phyloP scores from a whole-genome alignment of 352 stramenopile genomes.

The Phytophthora macrochlamydospora region DNA sequence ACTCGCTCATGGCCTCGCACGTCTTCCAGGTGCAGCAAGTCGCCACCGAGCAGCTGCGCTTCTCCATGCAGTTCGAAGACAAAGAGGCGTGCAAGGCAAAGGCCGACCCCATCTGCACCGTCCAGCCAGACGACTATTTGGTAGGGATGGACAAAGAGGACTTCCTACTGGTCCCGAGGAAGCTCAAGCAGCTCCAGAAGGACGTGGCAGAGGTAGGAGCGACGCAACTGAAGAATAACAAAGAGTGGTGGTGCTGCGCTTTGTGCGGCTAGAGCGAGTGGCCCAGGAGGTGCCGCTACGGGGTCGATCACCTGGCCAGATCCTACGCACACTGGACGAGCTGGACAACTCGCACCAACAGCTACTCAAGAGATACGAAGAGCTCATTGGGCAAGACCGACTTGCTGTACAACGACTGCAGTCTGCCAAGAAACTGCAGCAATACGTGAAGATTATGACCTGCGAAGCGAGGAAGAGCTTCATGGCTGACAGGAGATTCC shows the following conservation, averaged over 20 bases:
- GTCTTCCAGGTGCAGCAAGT: slow-evolving; percentile 58
- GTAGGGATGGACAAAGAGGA: slow-evolving; percentile 66
- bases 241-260: slow-evolving; percentile 53
- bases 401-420: slow-evolving; percentile 51
- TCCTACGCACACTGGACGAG: slow-evolving; percentile 55
- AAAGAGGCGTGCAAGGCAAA: slow-evolving; percentile 27
- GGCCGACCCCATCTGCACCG: slow-evolving; percentile 73
- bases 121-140: slow-evolving; percentile 94
- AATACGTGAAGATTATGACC: slow-evolving; percentile 56
- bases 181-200: slow-evolving; percentile 50
- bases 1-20: slow-evolving; percentile 49
- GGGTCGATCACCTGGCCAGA: slow-evolving; percentile 43
- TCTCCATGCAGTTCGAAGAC: slow-evolving; percentile 44
- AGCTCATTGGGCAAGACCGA: slow-evolving; percentile 42
- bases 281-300: slow-evolving; percentile 42
- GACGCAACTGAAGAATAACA: slow-evolving; percentile 27
- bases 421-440: slow-evolving; percentile 67
- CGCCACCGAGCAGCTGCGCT: slow-evolving; percentile 5
- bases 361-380: slow-evolving; percentile 43
- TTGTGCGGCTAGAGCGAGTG: slow-evolving; percentile 55
- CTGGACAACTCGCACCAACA: slow-evolving; percentile 40
- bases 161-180: slow-evolving; percentile 52
- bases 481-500: slow-evolving; percentile 49
- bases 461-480: slow-evolving; percentile 37
- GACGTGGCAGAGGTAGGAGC: slow-evolving; percentile 33